A percentile compares a stretch with the other conserved stretches of the same genome.
phyloP scores from a whole-genome alignment of 1,284 basidiomycete species.

The Ustilago lituana region DNA sequence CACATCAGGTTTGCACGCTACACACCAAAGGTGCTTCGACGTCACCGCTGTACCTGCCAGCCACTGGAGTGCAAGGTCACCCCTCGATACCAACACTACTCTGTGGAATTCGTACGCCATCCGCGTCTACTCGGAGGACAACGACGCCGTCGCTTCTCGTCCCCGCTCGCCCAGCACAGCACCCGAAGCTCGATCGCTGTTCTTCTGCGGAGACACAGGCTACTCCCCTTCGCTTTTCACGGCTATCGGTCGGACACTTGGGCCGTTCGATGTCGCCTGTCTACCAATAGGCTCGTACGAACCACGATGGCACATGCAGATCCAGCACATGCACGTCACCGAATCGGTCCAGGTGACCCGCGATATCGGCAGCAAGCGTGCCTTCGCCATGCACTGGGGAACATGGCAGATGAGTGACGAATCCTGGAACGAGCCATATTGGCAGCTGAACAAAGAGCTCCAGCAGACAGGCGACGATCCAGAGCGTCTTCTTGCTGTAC shows the following conservation, averaged over 20 bases:
- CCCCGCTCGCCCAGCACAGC: slow-evolving; percentile 1
- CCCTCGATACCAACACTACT: slow-evolving; percentile 69
- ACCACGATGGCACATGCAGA: slow-evolving; percentile 57
- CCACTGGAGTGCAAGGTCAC: slow-evolving; percentile 70
- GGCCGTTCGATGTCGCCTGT: slow-evolving; percentile 69
- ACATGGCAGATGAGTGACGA: slow-evolving; percentile 70
- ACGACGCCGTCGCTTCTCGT: background rate
- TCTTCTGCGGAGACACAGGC: slow-evolving; percentile 69
- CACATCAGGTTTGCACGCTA: background rate
- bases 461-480: slow-evolving; percentile 15
- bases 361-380: slow-evolving; percentile 53
- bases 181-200: slow-evolving; percentile 35
- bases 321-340: slow-evolving; percentile 56
- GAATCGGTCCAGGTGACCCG: slow-evolving; percentile 51
- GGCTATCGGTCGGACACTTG: slow-evolving; percentile 69
- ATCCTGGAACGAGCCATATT: slow-evolving; percentile 54
- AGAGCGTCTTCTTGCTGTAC: slow-evolving; percentile 36
- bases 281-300: slow-evolving; percentile 69
- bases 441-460: slow-evolving; percentile 42
- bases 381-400: slow-evolving; percentile 69
- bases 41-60: slow-evolving; percentile 57
- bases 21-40: slow-evolving; percentile 21
- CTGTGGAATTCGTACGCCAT: slow-evolving; percentile 67
- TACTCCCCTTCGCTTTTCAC: slow-evolving; percentile 69
- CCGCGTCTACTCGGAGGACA: slow-evolving; percentile 23